Conservation (phyloP, 768 basidiomycete species). For the Inosperma sp. region DNA sequence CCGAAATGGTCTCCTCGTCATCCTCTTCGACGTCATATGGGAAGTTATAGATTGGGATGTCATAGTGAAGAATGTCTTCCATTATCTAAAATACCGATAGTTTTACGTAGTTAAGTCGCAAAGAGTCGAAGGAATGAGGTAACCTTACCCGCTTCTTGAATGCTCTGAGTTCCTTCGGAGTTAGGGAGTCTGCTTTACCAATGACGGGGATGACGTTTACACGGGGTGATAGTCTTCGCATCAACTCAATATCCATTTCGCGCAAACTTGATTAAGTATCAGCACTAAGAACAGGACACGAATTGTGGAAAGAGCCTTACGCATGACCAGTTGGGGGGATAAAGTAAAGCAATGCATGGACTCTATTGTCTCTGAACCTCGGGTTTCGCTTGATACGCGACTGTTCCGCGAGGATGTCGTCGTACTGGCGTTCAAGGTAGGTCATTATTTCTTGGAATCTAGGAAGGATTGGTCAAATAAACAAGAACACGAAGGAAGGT, state of each 20-base stretch:
- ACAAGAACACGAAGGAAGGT: constrained; percentile 1
- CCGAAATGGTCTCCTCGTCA: constrained; percentile 85
- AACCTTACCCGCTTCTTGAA: constrained; percentile 73
- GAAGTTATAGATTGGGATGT: constrained; percentile 92
- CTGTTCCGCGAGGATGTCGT: constrained; percentile 83
- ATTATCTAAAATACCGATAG: constrained; percentile 52
- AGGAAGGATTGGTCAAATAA: constrained; percentile 8
- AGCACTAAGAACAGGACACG: neutral
- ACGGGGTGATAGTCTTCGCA: constrained; percentile 82
- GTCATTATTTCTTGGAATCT: constrained; percentile 87
- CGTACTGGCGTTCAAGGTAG: constrained; percentile 89
- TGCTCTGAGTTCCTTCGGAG: constrained; percentile 68
- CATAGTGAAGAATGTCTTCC: constrained; percentile 90
- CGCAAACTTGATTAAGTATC: constrained; percentile 46
- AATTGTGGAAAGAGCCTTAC: constrained; percentile 32
- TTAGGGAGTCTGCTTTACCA: constrained; percentile 86
- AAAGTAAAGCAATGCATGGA: constrained; percentile 86
- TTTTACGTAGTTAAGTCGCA: neutral
- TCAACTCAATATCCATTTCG: constrained; percentile 91
- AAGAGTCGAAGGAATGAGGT: neutral
- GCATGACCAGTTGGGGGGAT: constrained; percentile 85
- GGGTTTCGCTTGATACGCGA: constrained; percentile 92
- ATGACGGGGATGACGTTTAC: constrained; percentile 93
- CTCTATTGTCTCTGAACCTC: constrained; percentile 84
- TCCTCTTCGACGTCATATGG: constrained; percentile 93